phyloP scores from a whole-genome alignment of 2,329 filamentous ascomycete genomes.

The Elsinoe batatas region DNA sequence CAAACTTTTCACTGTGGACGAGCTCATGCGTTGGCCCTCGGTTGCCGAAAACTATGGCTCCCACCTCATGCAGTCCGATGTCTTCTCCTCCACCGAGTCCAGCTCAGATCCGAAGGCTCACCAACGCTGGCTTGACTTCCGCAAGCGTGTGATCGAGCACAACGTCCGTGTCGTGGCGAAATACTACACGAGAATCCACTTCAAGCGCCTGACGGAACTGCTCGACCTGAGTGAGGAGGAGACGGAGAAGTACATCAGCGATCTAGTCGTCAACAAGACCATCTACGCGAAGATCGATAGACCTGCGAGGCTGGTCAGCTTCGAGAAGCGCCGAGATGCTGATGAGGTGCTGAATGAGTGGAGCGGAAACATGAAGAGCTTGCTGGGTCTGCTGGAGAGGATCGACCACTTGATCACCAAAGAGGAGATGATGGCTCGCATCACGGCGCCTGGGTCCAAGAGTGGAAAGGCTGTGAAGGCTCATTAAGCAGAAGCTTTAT shows the following conservation, averaged over 20 bases:
- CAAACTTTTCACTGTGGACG: conserved; percentile 87
- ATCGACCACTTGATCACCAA: conserved; percentile 98
- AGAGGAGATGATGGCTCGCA: conserved; percentile 99
- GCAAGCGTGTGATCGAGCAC: conserved; percentile 98
- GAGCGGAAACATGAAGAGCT: conserved; percentile 95
- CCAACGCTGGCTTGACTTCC: conserved; percentile 84
- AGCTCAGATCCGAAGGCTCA: conserved; percentile 64
- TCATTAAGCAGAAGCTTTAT: conserved; percentile 17
- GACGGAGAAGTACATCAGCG: conserved; percentile 97
- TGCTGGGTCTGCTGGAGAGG: conserved; percentile 73
- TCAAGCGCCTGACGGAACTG: conserved; percentile 79
- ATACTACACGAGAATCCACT: conserved; percentile 96
- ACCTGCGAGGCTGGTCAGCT: conserved; percentile 82
- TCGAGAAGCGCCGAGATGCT: conserved; percentile 86
- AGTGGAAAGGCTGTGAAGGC: conserved; percentile 31
- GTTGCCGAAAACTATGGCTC: conserved; percentile 81
- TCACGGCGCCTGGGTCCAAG: conserved; percentile 52
- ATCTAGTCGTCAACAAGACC: conserved; percentile 93
- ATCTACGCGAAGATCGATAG: conserved; percentile 97
- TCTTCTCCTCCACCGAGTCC: conserved; percentile 60
- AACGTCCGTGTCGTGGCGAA: conserved; percentile 96
- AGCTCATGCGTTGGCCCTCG: conserved; percentile 97
- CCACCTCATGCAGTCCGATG: conserved; percentile 78
- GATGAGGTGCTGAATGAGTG: conserved; percentile 97
- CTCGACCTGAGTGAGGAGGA: conserved; percentile 89